Evolutionary conservation across 2,329 filamentous ascomycete genomes (phyloP), one percentile per base, ranked within the genome.

Genomic region (Alternaria angustiovoidea): DNA sequence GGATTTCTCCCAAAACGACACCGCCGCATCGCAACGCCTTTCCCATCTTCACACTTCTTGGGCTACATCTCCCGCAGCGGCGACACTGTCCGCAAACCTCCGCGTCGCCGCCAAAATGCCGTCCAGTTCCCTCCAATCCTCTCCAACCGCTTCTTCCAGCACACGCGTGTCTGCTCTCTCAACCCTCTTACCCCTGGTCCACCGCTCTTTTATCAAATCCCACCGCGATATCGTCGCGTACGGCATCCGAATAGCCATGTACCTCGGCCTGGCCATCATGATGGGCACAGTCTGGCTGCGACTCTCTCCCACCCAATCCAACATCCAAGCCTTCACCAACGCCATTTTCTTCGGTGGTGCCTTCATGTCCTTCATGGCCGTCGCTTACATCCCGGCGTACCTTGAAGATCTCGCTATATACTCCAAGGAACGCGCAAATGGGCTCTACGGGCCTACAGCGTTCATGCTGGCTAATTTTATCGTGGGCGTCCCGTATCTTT

Each of bases 251-350:
- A 83, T 95, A 42, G 89, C 86, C 41, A 96, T 96, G 92, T 95
- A 96, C 77, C 83, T 89, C 61, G 87, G 87, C 79, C 83, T 96
- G 16, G 92, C 92, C 1, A 87, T 95, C 68, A 89, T 95, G 86
- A 93, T 94, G 89, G 92, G 93, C 5, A 96, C 93, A 0, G 91
- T 96, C 12, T 96, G 91, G 89, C 81, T 96, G 14, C 87, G 92
- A 6, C 83, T 96, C 3, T 80, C 84, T 4, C 84, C 89, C 0
- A 81, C 84, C 0, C 92, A 96, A 74, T 81, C 84, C 57, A 90
- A 90, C 59, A 94, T 96, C 67, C 89, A 92, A 69, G 88, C 92
- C 0, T 91, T 92, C 70, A 92, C 89, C 77, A 96, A 96, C 75
- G 91, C 91, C 48, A 91, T 96, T 70, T 84, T 84, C 78, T 84